Evolutionary conservation across 2,329 filamentous ascomycete species (phyloP).

Genomic region (Coniochaeta hoffmannii): DNA sequence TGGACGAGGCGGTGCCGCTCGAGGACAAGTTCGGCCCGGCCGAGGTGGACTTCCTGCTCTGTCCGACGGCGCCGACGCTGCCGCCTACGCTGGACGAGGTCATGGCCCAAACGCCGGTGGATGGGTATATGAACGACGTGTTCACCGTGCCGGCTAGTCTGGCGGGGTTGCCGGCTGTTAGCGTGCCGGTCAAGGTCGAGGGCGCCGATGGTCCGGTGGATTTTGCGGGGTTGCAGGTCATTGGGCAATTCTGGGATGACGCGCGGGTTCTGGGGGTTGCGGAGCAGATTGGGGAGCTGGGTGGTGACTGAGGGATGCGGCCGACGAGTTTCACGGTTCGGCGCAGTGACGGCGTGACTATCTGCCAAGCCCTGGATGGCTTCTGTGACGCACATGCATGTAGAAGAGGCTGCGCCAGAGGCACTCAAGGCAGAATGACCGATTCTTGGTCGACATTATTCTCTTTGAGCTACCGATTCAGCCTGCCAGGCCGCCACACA

Average conservation of each 20-base stretch:
- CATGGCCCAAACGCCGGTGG: slow-evolving; percentile 47
- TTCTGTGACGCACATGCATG: too few species aligned
- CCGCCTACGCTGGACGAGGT: slow-evolving; percentile 41
- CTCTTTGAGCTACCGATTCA: too few species aligned
- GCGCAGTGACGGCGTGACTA: too few species aligned
- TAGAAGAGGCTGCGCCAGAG: too few species aligned
- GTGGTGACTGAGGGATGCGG: background rate
- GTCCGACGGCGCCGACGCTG: slow-evolving; percentile 69
- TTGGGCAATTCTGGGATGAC: slow-evolving; percentile 79
- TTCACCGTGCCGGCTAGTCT: slow-evolving; percentile 93
- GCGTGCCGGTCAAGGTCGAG: slow-evolving; percentile 56
- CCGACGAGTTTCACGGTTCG: too few species aligned
- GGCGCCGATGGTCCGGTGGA: slow-evolving; percentile 23
- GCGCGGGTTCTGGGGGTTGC: slow-evolving; percentile 53
- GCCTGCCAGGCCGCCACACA: too few species aligned
- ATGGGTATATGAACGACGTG: slow-evolving; percentile 86
- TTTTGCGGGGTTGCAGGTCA: slow-evolving; percentile 61
- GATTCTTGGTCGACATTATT: too few species aligned
- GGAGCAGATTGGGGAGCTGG: slow-evolving; percentile 13
- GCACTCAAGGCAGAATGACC: too few species aligned
- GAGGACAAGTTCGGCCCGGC: slow-evolving; percentile 49
- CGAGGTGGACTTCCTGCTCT: slow-evolving; percentile 79
- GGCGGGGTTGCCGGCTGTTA: slow-evolving; percentile 83
- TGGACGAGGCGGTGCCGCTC: slow-evolving; percentile 43
- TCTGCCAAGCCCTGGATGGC: too few species aligned